Percentiles rank a stretch among this genome's conserved stretches.
These are phyloP conservation scores for Candida wancherniae DNA, from an alignment of 805 yeast genomes.

Conservation along the genomic window DNA sequence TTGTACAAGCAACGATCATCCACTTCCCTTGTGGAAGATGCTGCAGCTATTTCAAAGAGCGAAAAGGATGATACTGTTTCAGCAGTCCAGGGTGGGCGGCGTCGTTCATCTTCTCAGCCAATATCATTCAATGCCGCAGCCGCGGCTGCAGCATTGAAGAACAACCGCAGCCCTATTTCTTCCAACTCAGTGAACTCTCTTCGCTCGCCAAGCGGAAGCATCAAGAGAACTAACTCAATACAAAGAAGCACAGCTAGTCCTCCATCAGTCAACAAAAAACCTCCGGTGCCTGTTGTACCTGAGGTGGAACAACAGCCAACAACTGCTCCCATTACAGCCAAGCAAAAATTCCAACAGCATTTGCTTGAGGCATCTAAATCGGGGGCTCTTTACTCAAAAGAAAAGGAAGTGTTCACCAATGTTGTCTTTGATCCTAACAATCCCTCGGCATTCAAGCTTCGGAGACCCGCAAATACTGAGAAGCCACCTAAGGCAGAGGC, in stretches of 20 bases:
- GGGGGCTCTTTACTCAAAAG: conserved; percentile 36
- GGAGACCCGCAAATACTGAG: conserved; percentile 7
- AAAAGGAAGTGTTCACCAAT: conserved; percentile 29
- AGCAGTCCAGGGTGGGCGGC: conserved; percentile 19
- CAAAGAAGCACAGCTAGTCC: conserved; percentile 4
- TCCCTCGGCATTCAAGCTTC: conserved; percentile 21
- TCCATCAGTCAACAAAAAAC: conserved; percentile 8
- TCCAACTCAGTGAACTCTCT: conserved; percentile 1
- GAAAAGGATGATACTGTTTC: conserved; percentile 9
- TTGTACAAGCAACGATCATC: conserved; percentile 7
- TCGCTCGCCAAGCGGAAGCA: conserved; percentile 18
- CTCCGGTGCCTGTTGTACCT: too few relatives aligned
- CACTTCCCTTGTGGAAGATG: conserved; percentile 7
- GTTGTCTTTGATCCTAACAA: conserved; percentile 39
- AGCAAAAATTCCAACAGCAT: conserved; percentile 37
- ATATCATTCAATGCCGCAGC: conserved; percentile 24
- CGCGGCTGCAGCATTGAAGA: conserved; percentile 28
- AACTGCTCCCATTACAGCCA: too few relatives aligned
- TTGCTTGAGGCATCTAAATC: conserved; percentile 33
- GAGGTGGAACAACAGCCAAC: conserved; percentile 5
- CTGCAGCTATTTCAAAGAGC: conserved; percentile 1
- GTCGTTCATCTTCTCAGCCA: conserved; percentile 38
- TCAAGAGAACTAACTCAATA: conserved; percentile 6
- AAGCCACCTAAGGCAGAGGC: not conserved
- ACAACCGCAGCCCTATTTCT: conserved; percentile 1